Base-by-base conservation (phyloP, 2,329 filamentous ascomycete genomes). In the Sordariomycetes sp. region DNA sequence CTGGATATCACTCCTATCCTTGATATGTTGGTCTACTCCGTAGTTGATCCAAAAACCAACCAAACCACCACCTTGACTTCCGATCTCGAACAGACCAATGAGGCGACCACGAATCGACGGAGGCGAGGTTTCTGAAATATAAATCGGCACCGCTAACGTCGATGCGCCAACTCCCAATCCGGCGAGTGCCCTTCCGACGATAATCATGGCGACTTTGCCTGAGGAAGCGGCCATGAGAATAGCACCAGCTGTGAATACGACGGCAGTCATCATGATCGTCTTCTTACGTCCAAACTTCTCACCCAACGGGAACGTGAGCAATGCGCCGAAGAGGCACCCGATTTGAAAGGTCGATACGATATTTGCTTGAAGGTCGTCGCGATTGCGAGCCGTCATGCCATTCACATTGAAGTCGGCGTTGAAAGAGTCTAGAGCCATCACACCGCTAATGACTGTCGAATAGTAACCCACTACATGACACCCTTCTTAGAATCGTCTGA, bases 91-190 rank as follows among this genome's bases (percentile, higher is more conserved):
- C 9, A 69, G 48, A 21, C 66, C 66, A 20, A 69, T 63, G 12
- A 69, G 64, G 15, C 68, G 47, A 44, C 68, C 69, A 46, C 72
- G 61, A 29, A 60, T 67, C 14, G 59, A 61, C 1, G 70, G 64
- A 42, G 70, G 67, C 0, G 70, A 65, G 43, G 64, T 68, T 47
- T 76, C 72, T 2, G 70, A 67, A 31, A 74, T 67, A 46, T 75
- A 76, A 21, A 75, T 61, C 3, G 71, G 72, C 3, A 76, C 66
- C 17, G 63, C 61, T 53, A 70, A 68, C 12, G 60, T 61, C 35
- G 67, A 52, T 10, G 66, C 42, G 10, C 67, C 69, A 28, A 72
- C 58, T 9, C 67, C 68, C 50, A 64, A 63, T 2, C 69, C 68
- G 10, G 60, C 63, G 25, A 72, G 47, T 27, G 66, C 67, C 12